Conservation (phyloP, 176 grass and related monocot species). For the Musa schizocarpa region DNA sequence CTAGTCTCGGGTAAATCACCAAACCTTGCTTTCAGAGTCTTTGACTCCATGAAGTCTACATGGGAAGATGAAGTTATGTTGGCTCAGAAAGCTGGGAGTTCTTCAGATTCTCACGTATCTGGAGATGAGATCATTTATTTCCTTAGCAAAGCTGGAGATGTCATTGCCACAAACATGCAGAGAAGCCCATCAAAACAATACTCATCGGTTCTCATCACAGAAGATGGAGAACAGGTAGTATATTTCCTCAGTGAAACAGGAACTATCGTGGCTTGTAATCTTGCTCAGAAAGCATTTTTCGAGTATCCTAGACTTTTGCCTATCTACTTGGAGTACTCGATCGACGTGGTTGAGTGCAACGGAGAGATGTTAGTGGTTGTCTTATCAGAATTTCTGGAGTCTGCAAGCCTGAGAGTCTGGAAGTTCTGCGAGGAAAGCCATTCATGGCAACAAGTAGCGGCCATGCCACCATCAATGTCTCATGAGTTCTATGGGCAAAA, state of each 20-base stretch:
- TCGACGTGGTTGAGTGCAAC: conserved; percentile 61
- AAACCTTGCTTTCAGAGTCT: conserved; percentile 37
- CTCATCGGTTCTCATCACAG: conserved; percentile 37
- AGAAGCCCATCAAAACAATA: conserved; percentile 50
- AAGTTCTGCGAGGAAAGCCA: conserved; percentile 29
- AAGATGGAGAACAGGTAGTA: conserved; percentile 30
- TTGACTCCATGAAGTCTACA: conserved; percentile 34
- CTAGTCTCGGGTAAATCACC: conserved; percentile 51
- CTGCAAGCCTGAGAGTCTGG: conserved; percentile 70
- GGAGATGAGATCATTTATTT: conserved; percentile 56
- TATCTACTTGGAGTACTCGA: conserved; percentile 54
- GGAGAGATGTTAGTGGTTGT: conserved; percentile 54
- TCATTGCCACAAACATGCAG: conserved; percentile 68
- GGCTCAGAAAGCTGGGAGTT: conserved; percentile 25
- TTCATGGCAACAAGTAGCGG: conserved; percentile 60
- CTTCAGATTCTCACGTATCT: neutral
- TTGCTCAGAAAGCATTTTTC: conserved; percentile 29
- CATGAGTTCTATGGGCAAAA: conserved; percentile 54
- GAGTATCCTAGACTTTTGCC: conserved; percentile 72
- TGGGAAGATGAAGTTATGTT: conserved; percentile 44
- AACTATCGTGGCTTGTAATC: conserved; percentile 50
- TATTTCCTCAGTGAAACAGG: conserved; percentile 70
- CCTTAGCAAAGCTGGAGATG: conserved; percentile 72
- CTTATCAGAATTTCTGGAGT: conserved; percentile 67
- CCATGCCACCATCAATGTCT: conserved; percentile 77